Percentiles rank a stretch among this genome's conserved stretches.
phyloP scores from a whole-genome alignment of 2,329 filamentous ascomycete species.

The Penicillium frequentans region DNA sequence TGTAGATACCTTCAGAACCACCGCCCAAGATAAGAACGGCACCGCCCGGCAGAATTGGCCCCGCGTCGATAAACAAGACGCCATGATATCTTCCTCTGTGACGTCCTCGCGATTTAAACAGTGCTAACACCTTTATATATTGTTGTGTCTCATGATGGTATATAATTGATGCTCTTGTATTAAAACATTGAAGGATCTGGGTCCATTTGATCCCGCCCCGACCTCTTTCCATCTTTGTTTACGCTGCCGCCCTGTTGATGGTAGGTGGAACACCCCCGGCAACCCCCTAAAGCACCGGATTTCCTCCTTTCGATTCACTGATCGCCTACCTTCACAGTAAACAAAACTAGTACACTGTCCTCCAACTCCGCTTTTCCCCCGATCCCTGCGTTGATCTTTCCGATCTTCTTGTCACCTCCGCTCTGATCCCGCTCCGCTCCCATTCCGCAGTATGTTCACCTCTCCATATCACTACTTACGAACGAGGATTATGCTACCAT shows the following conservation, averaged over 20 bases:
- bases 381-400: not conserved
- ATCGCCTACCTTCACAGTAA: not conserved
- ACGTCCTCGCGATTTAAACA: not conserved
- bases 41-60: slow-evolving; percentile 35
- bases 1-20: not conserved
- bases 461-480: not conserved
- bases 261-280: slow-evolving; percentile 3
- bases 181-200: not conserved
- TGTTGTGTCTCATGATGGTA: not conserved
- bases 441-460: not conserved
- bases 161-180: not conserved
- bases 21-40: slow-evolving; percentile 15
- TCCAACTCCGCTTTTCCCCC: not conserved
- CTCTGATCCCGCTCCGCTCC: not conserved
- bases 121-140: not conserved
- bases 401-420: not conserved
- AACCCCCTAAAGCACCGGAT: not conserved
- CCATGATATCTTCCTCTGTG: slow-evolving; percentile 20
- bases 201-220: not conserved
- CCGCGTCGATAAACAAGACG: slow-evolving; percentile 31
- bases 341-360: not conserved
- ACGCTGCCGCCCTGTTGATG: not conserved
- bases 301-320: not conserved
- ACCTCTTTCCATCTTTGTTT: slow-evolving; percentile 13
- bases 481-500: not conserved